Percentiles rank a stretch among this genome's conserved stretches.
Conservation (phyloP, 2,329 filamentous ascomycete species). For the Penicillium sp. region DNA sequence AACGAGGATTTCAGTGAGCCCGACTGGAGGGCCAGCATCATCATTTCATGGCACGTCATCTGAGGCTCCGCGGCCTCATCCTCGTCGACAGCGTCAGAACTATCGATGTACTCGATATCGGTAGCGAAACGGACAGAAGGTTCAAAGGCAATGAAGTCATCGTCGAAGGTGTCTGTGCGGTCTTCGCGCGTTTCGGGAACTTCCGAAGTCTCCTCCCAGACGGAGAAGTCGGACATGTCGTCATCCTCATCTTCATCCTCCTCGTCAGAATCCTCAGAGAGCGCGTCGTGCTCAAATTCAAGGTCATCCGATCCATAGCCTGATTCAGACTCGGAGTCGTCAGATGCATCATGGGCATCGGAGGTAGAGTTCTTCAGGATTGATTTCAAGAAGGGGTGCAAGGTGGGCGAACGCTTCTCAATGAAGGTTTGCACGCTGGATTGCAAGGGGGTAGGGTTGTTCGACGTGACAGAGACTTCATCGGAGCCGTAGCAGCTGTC, state of each 20-base stretch:
- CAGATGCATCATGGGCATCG: constrained; percentile 1
- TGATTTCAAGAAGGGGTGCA: constrained; percentile 26
- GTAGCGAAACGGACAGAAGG: constrained; percentile 31
- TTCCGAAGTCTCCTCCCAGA: constrained; percentile 27
- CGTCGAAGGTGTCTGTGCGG: constrained; percentile 29
- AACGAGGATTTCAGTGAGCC: constrained; percentile 16
- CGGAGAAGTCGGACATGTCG: constrained; percentile 26
- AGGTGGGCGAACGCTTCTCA: constrained; percentile 16
- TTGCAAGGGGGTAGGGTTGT: constrained; percentile 19
- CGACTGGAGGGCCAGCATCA: constrained; percentile 29
- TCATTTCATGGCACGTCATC: constrained; percentile 40
- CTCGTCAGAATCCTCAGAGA: constrained; percentile 17
- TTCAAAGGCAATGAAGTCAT: constrained; percentile 35
- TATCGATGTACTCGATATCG: constrained; percentile 32
- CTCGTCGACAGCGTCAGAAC: constrained; percentile 20
- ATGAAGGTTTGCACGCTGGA: constrained; percentile 18
- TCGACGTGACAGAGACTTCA: constrained; percentile 31
- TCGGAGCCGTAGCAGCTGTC: constrained; percentile 38
- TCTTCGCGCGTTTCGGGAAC: constrained; percentile 27
- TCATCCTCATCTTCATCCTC: constrained; percentile 26
- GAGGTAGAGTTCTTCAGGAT: constrained; percentile 30
- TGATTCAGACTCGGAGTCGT: constrained; percentile 30
- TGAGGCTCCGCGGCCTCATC: constrained; percentile 20
- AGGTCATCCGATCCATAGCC: constrained; percentile 34
- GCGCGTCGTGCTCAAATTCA: constrained; percentile 24